phyloP scores from a whole-genome alignment of 768 basidiomycete species.

The Tephrocybe sp. region DNA sequence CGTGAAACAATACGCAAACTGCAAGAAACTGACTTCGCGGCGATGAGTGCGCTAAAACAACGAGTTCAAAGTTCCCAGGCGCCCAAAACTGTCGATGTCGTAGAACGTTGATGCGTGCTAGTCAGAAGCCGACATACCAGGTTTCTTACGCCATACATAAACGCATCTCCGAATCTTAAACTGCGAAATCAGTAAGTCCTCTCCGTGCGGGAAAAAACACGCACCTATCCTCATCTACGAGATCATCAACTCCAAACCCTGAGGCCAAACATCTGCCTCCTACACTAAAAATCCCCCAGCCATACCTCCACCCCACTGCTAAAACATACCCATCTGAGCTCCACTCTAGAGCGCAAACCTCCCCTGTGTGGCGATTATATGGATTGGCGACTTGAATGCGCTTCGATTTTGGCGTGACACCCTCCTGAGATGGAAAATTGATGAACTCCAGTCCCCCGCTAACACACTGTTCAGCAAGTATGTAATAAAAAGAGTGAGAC shows the following conservation, averaged over 20 bases:
- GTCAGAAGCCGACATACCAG: constrained; percentile 53
- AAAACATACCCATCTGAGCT: constrained; percentile 94
- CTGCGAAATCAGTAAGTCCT: constrained; percentile 7
- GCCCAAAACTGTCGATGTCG: constrained; percentile 76
- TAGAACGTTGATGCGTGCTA: not conserved
- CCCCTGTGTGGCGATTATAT: constrained; percentile 57
- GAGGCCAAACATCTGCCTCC: constrained; percentile 86
- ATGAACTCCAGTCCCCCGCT: constrained; percentile 71
- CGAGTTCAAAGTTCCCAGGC: constrained; percentile 87
- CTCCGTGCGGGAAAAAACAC: constrained; percentile 12
- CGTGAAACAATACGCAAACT: not conserved
- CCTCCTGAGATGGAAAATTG: constrained; percentile 65
- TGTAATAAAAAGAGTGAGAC: not conserved
- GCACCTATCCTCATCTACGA: constrained; percentile 55
- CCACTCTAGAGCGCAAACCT: constrained; percentile 78
- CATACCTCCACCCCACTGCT: constrained; percentile 87
- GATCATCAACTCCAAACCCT: constrained; percentile 68
- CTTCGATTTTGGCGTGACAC: constrained; percentile 59
- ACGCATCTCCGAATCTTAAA: constrained; percentile 71
- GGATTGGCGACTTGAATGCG: constrained; percentile 62
- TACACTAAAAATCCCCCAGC: constrained; percentile 90
- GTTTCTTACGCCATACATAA: constrained; percentile 77
- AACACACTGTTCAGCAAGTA: not conserved
- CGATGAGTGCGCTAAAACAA: constrained; percentile 63
- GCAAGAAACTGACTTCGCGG: constrained; percentile 44